Conservation (phyloP, 192 early-diverging fungal genomes). For the Jimgerdemannia lactiflua region DNA sequence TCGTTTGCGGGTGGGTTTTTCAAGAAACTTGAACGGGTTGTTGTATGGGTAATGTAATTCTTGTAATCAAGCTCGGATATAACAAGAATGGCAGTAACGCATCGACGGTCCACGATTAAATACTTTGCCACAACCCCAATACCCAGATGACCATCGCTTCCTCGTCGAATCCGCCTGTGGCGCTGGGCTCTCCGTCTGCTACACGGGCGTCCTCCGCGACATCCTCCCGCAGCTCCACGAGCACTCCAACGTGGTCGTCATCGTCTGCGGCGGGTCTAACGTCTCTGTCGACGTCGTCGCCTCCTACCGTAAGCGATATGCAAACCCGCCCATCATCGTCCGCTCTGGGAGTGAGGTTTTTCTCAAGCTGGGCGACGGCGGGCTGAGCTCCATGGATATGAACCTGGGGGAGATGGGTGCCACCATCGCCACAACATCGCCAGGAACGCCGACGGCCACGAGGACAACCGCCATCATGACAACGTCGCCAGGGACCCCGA, state of each 20-base stretch:
- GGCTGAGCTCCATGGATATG: slow-evolving; percentile 19
- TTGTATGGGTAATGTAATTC: slow-evolving; percentile 9
- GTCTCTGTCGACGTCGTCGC: slow-evolving; percentile 57
- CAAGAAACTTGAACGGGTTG: neutral
- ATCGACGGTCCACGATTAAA: no score
- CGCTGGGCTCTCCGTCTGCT: slow-evolving; percentile 57
- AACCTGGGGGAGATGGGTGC: slow-evolving; percentile 15
- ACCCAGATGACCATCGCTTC: slow-evolving; percentile 40
- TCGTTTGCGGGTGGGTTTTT: slow-evolving; percentile 49
- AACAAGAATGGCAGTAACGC: slow-evolving; percentile 14
- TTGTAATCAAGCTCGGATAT: neutral
- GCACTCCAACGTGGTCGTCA: slow-evolving; percentile 59
- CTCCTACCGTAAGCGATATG: slow-evolving; percentile 53
- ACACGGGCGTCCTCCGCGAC: slow-evolving; percentile 58
- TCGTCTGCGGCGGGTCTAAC: slow-evolving; percentile 69
- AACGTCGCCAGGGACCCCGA: no score
- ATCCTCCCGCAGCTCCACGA: slow-evolving; percentile 53
- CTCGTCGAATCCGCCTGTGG: slow-evolving; percentile 62
- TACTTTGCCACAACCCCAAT: no score
- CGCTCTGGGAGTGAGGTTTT: slow-evolving; percentile 68
- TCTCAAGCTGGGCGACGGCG: slow-evolving; percentile 40
- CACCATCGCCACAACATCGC: neutral
- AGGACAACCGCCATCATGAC: no score
- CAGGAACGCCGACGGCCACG: no score
- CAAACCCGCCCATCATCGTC: slow-evolving; percentile 63